These are phyloP conservation scores for Kregervanrija pseudodelftensis DNA, from an alignment of 805 yeast genomes.

Conservation along the genomic window DNA sequence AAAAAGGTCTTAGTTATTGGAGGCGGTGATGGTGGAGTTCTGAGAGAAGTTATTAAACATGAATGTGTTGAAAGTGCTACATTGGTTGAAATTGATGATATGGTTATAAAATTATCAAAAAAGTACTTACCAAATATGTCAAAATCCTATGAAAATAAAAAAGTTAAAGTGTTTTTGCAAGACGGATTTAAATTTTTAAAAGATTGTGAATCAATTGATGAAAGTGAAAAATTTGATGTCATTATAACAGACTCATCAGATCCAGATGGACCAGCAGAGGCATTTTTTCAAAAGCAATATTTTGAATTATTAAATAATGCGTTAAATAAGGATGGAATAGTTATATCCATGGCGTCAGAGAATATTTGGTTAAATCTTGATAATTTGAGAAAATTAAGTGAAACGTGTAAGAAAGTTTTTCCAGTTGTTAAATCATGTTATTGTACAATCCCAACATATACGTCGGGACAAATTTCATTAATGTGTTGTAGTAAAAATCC, in stretches of 20 bases:
- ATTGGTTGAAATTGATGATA: constrained; percentile 83
- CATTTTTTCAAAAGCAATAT: constrained; percentile 72
- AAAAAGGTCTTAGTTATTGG: constrained; percentile 79
- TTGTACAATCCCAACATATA: constrained; percentile 81
- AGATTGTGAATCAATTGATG: constrained; percentile 27
- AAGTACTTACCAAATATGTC: constrained; percentile 78
- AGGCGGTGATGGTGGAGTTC: constrained; percentile 95
- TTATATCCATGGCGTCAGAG: constrained; percentile 79
- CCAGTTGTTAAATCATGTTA: constrained; percentile 59
- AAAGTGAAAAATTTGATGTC: constrained; percentile 57
- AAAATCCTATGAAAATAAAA: constrained; percentile 51
- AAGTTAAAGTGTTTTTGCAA: constrained; percentile 57
- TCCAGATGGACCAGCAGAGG: constrained; percentile 92
- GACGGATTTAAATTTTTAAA: constrained; percentile 81
- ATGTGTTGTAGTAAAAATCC: constrained; percentile 61
- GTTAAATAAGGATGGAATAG: constrained; percentile 47
- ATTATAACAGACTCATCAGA: constrained; percentile 90
- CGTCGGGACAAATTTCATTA: constrained; percentile 82
- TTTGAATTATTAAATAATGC: constrained; percentile 62
- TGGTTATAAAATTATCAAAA: constrained; percentile 66
- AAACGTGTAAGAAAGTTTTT: constrained; percentile 49
- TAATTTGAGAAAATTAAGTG: constrained; percentile 40
- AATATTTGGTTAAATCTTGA: constrained; percentile 67
- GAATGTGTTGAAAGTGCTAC: constrained; percentile 55
- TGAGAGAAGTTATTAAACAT: constrained; percentile 75